A percentile compares a stretch with the other conserved stretches of the same genome.
These are phyloP conservation scores for Candida caryicola DNA, from an alignment of 805 yeast species.

Conservation along the genomic window DNA sequence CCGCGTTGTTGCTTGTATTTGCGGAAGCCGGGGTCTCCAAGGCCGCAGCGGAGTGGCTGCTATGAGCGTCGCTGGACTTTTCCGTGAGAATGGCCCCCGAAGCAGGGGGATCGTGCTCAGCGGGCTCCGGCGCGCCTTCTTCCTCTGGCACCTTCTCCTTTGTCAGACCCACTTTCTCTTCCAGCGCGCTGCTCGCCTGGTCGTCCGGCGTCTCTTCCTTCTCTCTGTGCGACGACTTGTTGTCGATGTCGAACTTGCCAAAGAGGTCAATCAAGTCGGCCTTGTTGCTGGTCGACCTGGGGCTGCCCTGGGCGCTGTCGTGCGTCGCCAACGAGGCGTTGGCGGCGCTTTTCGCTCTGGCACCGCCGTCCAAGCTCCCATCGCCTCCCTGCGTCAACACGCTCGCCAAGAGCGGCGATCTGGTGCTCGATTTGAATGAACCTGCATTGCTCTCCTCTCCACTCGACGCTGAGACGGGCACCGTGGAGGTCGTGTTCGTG, in stretches of 20 bases:
- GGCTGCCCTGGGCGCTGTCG: neutral
- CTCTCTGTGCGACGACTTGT: neutral
- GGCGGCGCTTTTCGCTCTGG: constrained; percentile 8
- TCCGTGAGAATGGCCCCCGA: neutral
- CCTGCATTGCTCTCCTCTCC: neutral
- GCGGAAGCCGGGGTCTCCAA: neutral
- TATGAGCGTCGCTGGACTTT: neutral
- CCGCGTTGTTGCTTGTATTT: neutral
- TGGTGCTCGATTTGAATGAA: constrained; percentile 6
- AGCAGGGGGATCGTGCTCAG: neutral
- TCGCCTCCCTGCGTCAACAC: constrained; percentile 11
- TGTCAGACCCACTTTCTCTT: constrained; percentile 6
- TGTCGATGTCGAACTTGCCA: constrained; percentile 32
- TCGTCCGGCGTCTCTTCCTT: constrained; percentile 2
- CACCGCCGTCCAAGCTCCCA: constrained; percentile 1
- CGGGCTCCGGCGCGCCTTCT: constrained; percentile 1
- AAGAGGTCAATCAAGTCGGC: constrained; percentile 29
- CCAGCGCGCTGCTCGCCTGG: constrained; percentile 5
- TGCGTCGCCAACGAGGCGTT: constrained; percentile 22
- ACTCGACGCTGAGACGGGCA: constrained; percentile 9
- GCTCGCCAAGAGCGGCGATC: constrained; percentile 18
- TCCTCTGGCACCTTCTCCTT: constrained; percentile 2
- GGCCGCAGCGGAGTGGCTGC: neutral
- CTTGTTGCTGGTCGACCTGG: constrained; percentile 3
- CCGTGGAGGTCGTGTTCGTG: constrained; percentile 23